Evolutionary conservation across 1,284 basidiomycete species (phyloP).

Genomic region (Mycena sp.): DNA sequence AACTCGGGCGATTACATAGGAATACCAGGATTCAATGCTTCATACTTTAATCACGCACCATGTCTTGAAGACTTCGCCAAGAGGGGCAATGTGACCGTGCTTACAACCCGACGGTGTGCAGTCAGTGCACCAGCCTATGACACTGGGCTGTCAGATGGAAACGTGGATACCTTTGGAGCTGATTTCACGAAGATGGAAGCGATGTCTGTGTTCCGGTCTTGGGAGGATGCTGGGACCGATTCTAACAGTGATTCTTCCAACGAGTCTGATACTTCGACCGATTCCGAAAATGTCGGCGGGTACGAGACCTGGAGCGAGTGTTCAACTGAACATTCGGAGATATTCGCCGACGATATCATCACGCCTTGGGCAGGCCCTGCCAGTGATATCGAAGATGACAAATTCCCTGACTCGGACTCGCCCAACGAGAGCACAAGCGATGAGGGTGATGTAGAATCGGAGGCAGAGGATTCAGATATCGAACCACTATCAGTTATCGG

Average conservation of each 20-base stretch:
- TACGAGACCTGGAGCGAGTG: conserved; percentile 45
- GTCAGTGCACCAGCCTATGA: background rate
- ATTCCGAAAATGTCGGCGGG: conserved; percentile 36
- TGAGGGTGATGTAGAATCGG: background rate
- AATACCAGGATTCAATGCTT: conserved; percentile 21
- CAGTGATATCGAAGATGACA: conserved; percentile 18
- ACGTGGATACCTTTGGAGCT: conserved; percentile 6
- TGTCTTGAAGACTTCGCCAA: background rate
- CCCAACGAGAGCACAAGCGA: background rate
- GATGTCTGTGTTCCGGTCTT: background rate
- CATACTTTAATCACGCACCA: background rate
- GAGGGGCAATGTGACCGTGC: background rate
- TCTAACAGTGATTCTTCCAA: conserved; percentile 6
- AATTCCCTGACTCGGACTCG: conserved; percentile 24
- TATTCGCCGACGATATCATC: conserved; percentile 37
- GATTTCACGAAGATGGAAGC: conserved; percentile 26
- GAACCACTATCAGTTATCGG: background rate
- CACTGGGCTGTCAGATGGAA: background rate
- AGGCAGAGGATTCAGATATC: conserved; percentile 5
- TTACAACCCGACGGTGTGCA: background rate
- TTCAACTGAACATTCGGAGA: conserved; percentile 26
- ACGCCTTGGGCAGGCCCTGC: conserved; percentile 38
- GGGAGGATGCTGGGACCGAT: background rate
- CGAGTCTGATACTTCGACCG: conserved; percentile 22
- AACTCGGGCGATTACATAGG: conserved; percentile 30